Evolutionary conservation across 345 rosid genomes (phyloP).

Genomic region (Eucalyptus microcorys): DNA sequence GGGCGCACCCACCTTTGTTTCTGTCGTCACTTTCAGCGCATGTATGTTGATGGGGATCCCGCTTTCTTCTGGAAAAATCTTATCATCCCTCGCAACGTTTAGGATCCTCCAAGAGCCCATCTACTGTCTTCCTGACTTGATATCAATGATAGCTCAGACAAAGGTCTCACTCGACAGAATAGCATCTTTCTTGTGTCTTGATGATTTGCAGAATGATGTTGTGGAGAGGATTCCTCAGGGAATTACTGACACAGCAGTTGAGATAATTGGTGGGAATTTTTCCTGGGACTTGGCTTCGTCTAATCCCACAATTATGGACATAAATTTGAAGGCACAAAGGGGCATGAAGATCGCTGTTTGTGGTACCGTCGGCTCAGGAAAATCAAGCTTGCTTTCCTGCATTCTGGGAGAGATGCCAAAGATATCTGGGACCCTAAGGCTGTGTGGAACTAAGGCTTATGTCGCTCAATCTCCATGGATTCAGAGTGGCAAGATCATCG

Average conservation of each 20-base stretch:
- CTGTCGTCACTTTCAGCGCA: slow-evolving; percentile 45
- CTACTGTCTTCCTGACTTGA: slow-evolving; percentile 44
- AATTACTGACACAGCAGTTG: slow-evolving; percentile 28
- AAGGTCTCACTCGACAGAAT: slow-evolving; percentile 66
- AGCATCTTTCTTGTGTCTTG: slow-evolving; percentile 44
- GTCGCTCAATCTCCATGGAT: slow-evolving; percentile 93
- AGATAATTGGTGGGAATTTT: slow-evolving; percentile 38
- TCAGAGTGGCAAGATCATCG: slow-evolving; percentile 71
- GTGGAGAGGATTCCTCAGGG: slow-evolving; percentile 33
- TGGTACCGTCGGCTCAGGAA: slow-evolving; percentile 73
- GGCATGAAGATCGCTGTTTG: slow-evolving; percentile 77
- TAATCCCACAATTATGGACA: slow-evolving; percentile 34
- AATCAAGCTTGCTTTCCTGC: slow-evolving; percentile 65
- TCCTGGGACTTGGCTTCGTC: slow-evolving; percentile 44
- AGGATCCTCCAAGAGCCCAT: slow-evolving; percentile 55
- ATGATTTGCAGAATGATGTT: slow-evolving; percentile 33
- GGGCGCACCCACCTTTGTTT: slow-evolving; percentile 57
- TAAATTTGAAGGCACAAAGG: slow-evolving; percentile 25
- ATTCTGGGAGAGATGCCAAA: slow-evolving; percentile 62
- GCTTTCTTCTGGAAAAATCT: slow-evolving; percentile 61
- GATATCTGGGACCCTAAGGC: slow-evolving; percentile 44
- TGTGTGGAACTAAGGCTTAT: slow-evolving; percentile 65
- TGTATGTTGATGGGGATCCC: slow-evolving; percentile 51
- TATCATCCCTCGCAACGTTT: slow-evolving; percentile 66
- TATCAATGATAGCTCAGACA: slow-evolving; percentile 51